Percentiles rank a stretch among this genome's conserved stretches.
phyloP scores from a whole-genome alignment of 345 rosid species.

The Eucalyptus caleyi region DNA sequence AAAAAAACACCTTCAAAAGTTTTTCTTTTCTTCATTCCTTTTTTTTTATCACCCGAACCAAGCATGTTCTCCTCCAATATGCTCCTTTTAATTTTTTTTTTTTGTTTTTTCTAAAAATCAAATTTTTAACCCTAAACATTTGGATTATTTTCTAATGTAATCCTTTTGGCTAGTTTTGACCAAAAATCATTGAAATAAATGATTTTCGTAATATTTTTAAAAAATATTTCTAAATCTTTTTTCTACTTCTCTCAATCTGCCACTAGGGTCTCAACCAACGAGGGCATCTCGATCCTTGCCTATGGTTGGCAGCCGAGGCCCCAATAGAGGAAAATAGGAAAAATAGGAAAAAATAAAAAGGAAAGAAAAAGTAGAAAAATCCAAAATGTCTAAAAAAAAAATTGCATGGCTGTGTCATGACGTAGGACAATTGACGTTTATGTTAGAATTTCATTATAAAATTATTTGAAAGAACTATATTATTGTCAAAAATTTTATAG shows the following conservation, averaged over 20 bases:
- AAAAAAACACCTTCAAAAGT: no score
- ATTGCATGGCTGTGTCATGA: rapidly evolving
- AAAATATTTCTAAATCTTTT: background rate
- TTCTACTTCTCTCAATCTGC: rapidly evolving
- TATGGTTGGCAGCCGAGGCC: background rate
- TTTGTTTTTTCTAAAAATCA: no score
- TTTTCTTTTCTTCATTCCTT: background rate
- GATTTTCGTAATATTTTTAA: background rate
- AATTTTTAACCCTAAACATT: rapidly evolving
- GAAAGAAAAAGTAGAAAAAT: background rate
- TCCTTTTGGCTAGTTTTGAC: background rate
- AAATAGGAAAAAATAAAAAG: background rate
- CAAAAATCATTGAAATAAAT: background rate
- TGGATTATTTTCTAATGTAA: background rate
- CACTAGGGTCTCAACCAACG: background rate
- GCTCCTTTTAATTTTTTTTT: background rate
- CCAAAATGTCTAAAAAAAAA: background rate
- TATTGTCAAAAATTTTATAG: rapidly evolving
- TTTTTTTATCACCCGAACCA: no score
- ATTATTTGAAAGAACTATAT: rapidly evolving
- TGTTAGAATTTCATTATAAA: background rate
- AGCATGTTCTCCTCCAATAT: background rate
- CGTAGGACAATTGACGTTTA: rapidly evolving
- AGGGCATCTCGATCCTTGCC: background rate
- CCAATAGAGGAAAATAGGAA: background rate